Conservation (phyloP, 139 green algal species). For the Chlorokybus atmophyticus region DNA sequence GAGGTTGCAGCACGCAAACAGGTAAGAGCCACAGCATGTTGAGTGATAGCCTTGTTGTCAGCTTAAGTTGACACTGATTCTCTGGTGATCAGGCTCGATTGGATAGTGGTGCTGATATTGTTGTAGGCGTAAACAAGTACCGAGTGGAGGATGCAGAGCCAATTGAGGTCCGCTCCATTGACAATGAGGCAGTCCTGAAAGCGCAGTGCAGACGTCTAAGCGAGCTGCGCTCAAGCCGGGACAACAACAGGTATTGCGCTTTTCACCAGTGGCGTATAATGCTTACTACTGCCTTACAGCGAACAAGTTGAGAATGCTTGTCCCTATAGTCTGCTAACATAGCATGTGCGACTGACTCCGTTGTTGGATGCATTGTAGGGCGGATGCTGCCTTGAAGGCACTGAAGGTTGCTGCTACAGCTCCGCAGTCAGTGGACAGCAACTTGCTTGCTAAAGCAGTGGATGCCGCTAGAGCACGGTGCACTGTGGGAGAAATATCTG, state of each 20-base stretch:
- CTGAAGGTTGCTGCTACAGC: neutral
- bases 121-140: constrained; percentile 61
- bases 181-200: constrained; percentile 37
- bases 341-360: too few species aligned
- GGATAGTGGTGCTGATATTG: constrained; percentile 43
- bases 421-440: constrained; percentile 9
- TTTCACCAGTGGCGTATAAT: neutral
- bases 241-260: constrained; percentile 11
- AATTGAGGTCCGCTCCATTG: constrained; percentile 40
- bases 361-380: too few species aligned
- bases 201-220: too few species aligned
- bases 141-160: constrained; percentile 21
- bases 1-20: constrained; percentile 28
- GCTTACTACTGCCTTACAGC: neutral
- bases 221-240: too few species aligned
- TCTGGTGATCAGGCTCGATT: constrained; percentile 47
- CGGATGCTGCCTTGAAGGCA: too few species aligned
- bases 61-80: too few species aligned
- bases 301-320: too few species aligned
- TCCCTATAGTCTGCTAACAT: too few species aligned
- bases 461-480: constrained; percentile 34
- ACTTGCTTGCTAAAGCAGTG: constrained; percentile 45
- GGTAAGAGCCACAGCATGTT: too few species aligned
- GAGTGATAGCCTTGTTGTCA: too few species aligned
- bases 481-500: constrained; percentile 50